Conservation (phyloP, 345 rosid genomes). For the Toxicodendron radicans region DNA sequence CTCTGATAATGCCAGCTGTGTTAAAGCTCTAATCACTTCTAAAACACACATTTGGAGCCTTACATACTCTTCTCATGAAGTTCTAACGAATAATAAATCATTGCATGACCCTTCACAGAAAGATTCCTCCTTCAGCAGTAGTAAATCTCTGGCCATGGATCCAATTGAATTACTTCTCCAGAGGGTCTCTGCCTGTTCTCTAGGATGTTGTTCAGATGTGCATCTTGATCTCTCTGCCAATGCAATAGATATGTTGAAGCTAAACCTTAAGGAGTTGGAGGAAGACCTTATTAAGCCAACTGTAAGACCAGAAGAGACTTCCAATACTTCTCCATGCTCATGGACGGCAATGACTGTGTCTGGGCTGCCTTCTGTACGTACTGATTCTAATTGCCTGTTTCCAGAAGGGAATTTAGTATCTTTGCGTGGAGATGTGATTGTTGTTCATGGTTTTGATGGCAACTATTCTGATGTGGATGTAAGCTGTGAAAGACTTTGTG, state of each 20-base stretch:
- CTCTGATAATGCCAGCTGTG: slow-evolving; percentile 27
- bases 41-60: slow-evolving; percentile 52
- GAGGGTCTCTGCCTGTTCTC: slow-evolving; percentile 18
- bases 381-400: slow-evolving; percentile 42
- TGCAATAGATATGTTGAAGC: slow-evolving; percentile 35
- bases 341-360: slow-evolving; percentile 18
- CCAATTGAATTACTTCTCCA: slow-evolving; percentile 25
- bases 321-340: slow-evolving; percentile 25
- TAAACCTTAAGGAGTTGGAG: slow-evolving; percentile 38
- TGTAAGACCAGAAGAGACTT: slow-evolving; percentile 27
- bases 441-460: slow-evolving; percentile 42
- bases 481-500: slow-evolving; percentile 28
- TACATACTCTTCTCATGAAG: slow-evolving; percentile 47
- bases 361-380: slow-evolving; percentile 24
- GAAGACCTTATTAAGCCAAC: slow-evolving; percentile 31
- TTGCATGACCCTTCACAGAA: slow-evolving; percentile 25
- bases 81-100: slow-evolving; percentile 25
- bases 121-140: slow-evolving; percentile 24
- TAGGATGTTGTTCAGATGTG: slow-evolving; percentile 47
- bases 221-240: slow-evolving; percentile 48
- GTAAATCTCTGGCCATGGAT: slow-evolving; percentile 26
- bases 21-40: slow-evolving; percentile 44
- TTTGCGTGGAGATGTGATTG: slow-evolving; percentile 56
- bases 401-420: slow-evolving; percentile 60
- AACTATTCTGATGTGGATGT: slow-evolving; percentile 20